Conservation (phyloP, 164 flowering plant genomes). For the Dillenia suffruticosa region DNA sequence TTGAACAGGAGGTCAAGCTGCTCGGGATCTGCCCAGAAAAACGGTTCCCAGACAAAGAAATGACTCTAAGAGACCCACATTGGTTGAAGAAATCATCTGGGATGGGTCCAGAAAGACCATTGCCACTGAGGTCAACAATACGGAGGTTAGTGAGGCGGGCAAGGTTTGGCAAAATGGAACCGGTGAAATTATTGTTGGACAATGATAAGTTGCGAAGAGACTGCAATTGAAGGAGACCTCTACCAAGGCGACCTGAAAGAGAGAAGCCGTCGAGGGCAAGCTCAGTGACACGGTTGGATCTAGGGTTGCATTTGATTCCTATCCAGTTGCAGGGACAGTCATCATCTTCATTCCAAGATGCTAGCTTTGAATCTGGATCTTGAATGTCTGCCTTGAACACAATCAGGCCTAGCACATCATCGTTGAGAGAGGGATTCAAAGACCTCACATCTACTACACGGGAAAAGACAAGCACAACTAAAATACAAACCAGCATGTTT, state of each 20-base stretch:
- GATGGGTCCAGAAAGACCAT: slow-evolving; percentile 62
- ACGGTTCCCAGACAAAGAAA: slow-evolving; percentile 69
- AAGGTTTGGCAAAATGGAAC: slow-evolving; percentile 53
- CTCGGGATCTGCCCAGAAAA: slow-evolving; percentile 64
- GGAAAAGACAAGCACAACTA: no score
- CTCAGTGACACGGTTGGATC: slow-evolving; percentile 69
- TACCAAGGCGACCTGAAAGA: slow-evolving; percentile 69
- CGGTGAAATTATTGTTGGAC: slow-evolving; percentile 67
- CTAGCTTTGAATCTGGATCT: slow-evolving; percentile 60
- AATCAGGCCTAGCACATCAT: slow-evolving; percentile 81
- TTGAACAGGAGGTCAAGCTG: slow-evolving; percentile 57
- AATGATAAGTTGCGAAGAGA: slow-evolving; percentile 63
- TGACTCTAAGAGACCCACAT: slow-evolving; percentile 55
- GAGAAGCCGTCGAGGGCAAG: slow-evolving; percentile 70
- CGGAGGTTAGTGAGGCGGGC: slow-evolving; percentile 42
- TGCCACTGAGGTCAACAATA: slow-evolving; percentile 61
- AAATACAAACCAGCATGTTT: no score
- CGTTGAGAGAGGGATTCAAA: slow-evolving; percentile 58
- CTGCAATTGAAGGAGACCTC: slow-evolving; percentile 62
- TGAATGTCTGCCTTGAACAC: slow-evolving; percentile 79
- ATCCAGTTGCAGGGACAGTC: slow-evolving; percentile 71
- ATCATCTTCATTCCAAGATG: slow-evolving; percentile 84
- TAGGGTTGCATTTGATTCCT: slow-evolving; percentile 70
- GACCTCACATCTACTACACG: slow-evolving; percentile 22
- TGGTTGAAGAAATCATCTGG: slow-evolving; percentile 71